Evolutionary conservation across 257 asterid genomes (phyloP).

Genomic region (Coffea eugenioides): DNA sequence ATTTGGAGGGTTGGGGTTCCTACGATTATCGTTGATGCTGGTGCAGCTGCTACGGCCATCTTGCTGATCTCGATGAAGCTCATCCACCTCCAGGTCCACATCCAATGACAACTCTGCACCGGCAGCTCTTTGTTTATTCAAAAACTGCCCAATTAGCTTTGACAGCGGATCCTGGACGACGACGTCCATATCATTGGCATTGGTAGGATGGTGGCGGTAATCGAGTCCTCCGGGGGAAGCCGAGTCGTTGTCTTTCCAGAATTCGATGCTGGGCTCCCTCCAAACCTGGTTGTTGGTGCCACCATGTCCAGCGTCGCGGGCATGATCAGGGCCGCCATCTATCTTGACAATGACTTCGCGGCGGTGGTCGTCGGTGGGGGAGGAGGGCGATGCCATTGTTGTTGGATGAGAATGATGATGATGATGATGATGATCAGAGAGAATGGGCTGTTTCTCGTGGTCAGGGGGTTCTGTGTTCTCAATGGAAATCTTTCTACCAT

Average conservation of each 20-base stretch:
- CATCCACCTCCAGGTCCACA: conserved; percentile 70
- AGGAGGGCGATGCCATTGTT: conserved; percentile 16
- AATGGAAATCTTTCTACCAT: conserved; percentile 31
- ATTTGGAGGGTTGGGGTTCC: not conserved
- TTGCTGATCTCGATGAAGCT: conserved; percentile 22
- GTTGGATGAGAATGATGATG: not conserved
- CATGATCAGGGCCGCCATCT: conserved; percentile 35
- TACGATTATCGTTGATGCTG: not conserved
- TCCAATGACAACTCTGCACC: conserved; percentile 58
- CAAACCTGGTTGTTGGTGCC: not conserved
- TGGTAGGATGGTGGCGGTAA: conserved; percentile 3
- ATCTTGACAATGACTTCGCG: conserved; percentile 57
- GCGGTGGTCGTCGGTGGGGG: conserved; percentile 1
- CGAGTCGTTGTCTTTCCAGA: conserved; percentile 32
- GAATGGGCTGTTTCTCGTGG: conserved; percentile 51
- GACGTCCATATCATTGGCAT: conserved; percentile 2
- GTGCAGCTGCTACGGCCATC: conserved; percentile 2
- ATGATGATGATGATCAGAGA: conserved; percentile 31
- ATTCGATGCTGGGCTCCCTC: conserved; percentile 45
- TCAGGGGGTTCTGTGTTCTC: conserved; percentile 31
- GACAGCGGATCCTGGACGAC: conserved; percentile 56
- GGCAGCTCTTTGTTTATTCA: conserved; percentile 54
- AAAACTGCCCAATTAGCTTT: conserved; percentile 54
- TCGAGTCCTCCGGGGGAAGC: conserved; percentile 6
- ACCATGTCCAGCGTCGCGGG: not conserved